Base-by-base conservation (phyloP, 306 rosid species). In the Erythrophleum fordii region DNA sequence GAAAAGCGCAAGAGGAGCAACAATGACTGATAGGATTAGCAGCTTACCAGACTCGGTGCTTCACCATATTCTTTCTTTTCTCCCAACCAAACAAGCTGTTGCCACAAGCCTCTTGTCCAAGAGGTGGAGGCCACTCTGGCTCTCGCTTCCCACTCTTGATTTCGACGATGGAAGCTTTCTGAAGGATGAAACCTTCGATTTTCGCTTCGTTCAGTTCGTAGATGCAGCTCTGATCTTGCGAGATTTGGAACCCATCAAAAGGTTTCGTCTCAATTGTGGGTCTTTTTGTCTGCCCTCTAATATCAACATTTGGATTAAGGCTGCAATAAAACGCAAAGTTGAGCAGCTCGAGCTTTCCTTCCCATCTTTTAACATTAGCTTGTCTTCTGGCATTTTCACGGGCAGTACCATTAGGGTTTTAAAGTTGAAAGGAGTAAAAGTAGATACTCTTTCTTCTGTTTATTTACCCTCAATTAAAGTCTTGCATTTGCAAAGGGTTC, bases 101-200 rank as follows among this genome's bases (percentile, higher is more conserved):
- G 29, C 62, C 14, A 83, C 81, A 17, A 72, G 78, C 25, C 5
- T 80, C 37, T 78, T 83, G n/a, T 86, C 87, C 2, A 80, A 62
- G 41, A 67, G 73, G 4, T 86, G 83, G 87, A 62, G 5, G 0
- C 29, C 69, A 3, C 34, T 86, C 5, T 83, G 85, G 82, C 64
- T 45, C 4, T 48, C 31, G 1, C 53, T 79, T 44, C 10, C 71
- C 11, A 7, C 49, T 14, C 69, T 80, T 4, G 7, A 58, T 8
- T 11, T 58, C 11, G 5, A 22, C 3, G 31, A 55, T 3, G 1
- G 14, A 6, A 22, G 4, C 1, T 52, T 52, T 8, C 11, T 0
- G 7, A 4, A 31, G 1, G 34, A 31, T 4, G 4, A n/a, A 31
- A 31, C 1, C 34, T 4, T 31, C n/a, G n/a, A 1, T 31, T 31